Conservation (phyloP, 371 early-diverging fungal genomes). For the Lichtheimia ornata region DNA sequence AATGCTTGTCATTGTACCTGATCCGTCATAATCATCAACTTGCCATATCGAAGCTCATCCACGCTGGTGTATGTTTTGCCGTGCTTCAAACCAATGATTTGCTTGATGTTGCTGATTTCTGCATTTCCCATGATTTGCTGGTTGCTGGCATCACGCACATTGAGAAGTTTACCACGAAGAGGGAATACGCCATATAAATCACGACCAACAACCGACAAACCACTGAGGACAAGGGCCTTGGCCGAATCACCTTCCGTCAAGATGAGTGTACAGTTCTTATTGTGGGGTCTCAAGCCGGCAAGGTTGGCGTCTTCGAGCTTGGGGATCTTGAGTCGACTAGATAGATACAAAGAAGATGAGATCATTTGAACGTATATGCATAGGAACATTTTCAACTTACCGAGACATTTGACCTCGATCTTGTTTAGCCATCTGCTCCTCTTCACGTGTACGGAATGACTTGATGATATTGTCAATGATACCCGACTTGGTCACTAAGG, state of each 20-base stretch:
- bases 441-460: conserved; percentile 84
- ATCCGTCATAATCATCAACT: conserved; percentile 99
- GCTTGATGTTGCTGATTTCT: conserved; percentile 93
- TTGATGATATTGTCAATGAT: conserved; percentile 86
- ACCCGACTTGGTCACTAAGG: conserved; percentile 71
- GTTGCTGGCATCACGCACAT: conserved; percentile 94
- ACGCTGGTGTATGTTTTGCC: conserved; percentile 79
- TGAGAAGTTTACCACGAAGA: conserved; percentile 97
- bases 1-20: conserved; percentile 57
- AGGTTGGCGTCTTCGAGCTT: conserved; percentile 99
- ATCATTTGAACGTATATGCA: background rate
- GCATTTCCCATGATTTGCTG: conserved; percentile 84
- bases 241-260: conserved; percentile 99
- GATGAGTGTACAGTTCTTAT: conserved; percentile 93
- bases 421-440: conserved; percentile 89
- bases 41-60: conserved; percentile 93
- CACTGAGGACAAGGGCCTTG: conserved; percentile 95
- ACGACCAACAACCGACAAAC: conserved; percentile 93
- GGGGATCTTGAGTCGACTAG: conserved; percentile 81
- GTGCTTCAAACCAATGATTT: conserved; percentile 97
- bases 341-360: background rate
- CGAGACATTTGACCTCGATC: conserved; percentile 79
- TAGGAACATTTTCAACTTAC: conserved; percentile 3
- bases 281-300: conserved; percentile 84
- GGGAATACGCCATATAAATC: conserved; percentile 99